Base-by-base conservation (phyloP, 176 grass and related monocot species). In the Tillandsia leiboldiana region DNA sequence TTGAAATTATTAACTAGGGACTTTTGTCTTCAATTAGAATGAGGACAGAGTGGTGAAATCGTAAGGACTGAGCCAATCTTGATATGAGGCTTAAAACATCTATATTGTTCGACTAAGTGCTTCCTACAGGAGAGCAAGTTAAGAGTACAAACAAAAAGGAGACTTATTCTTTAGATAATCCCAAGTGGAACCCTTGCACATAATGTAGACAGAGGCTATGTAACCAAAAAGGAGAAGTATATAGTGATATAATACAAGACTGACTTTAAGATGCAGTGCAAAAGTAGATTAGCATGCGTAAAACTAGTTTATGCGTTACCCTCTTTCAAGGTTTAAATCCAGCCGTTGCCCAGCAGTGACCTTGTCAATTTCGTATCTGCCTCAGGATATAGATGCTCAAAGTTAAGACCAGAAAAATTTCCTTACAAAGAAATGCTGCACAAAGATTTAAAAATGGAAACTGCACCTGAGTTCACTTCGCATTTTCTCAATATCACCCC, bases 271-370 rank as follows among this genome's bases (percentile, higher is more conserved):
- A 42, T 42, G 33, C 33, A 42, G 33, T 42, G 7, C 6, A 42
- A 6, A 42, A 42, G 33, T 42, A 42, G 33, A 42, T 42, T 42
- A 42, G 33, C 33, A 61, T 61, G 56, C 56, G 22, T 18, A 61
- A 20, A 59, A 61, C 22, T 20, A 18, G 9, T 15, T 7, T 18
- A 61, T 11, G 48, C 49, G 67, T 81, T 99, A 99, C 89, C 89
- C 87, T 88, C 89, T 99, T 87, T 93, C 94, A 70, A 99, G 94
- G 83, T 99, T 93, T 77, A 99, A 77, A 90, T 99, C 94, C 79
- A 99, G 77, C 24, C 87, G 82, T 63, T 93, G 94, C 51, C 94
- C 87, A 73, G 89, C 86, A 87, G 84, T 93, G 69, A 99, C 89
- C 76, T 99, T 99, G 66, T 99, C 94, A 75, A 93, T 93, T 72